Base-by-base conservation (phyloP, 306 rosid genomes). In the Alnus rubra region DNA sequence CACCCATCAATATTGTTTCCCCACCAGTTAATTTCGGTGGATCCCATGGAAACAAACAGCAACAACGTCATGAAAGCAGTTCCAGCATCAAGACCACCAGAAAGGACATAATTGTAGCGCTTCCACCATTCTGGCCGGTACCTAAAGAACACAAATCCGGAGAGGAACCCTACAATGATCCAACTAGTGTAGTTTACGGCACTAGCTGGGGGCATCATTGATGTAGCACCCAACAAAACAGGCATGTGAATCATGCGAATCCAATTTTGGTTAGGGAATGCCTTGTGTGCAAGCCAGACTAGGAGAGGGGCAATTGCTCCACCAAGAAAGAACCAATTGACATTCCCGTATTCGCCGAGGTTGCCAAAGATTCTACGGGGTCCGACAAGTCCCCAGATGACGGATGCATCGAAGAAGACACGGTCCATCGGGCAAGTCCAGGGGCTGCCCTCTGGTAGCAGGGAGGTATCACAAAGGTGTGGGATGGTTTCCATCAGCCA, bases 71-170 rank as follows among this genome's bases (percentile, higher is more conserved):
- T 89, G 74, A 93, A 90, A 28, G 98, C 92, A 16, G 93, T 91
- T 85, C 97, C 98, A 3, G 98, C 97, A 75, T 91, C 97, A 47
- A 93, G 86, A n/a, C 93, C 95, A 5, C 93, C 98, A 0, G 93
- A 93, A 18, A 93, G 54, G 31, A 93, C 89, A 74, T 88, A 91
- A 64, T 93, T 93, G 75, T 84, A 88, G 9, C 89, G 83, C 76
- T 81, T 84, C 97, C 95, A 93, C 93, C 82, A 70, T 2, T 86
- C 81, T 33, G 83, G 90, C 56, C 44, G 52, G 52, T 91, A 89
- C 63, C 85, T 74, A 56, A 72, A 93, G 33, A 79, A 64, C 28
- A 90, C 67, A 39, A 13, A 91, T 10, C 95, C 95, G 0, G 89
- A 91, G 50, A 90, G 47, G 74, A 90, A 90, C 0, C 75, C 97